A percentile compares a stretch with the other conserved stretches of the same genome.
Evolutionary conservation across 495 filamentous ascomycete species (phyloP).

Genomic region (Pseudevernia furfuracea): DNA sequence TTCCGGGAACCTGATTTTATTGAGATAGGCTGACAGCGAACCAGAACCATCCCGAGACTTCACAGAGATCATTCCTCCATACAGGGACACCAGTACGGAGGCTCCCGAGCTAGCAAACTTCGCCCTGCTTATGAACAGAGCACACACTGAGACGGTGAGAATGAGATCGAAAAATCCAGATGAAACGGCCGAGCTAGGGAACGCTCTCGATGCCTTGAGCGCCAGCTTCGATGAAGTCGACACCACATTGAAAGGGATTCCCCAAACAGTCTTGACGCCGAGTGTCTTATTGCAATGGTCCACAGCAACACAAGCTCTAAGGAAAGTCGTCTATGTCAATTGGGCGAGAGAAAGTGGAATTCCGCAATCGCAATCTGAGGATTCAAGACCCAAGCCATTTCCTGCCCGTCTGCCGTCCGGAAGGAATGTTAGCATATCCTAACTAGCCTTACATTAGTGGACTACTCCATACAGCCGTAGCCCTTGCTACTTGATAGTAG

Average conservation of each 20-base stretch:
- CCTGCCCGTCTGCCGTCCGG: not conserved
- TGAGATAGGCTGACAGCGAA: not conserved
- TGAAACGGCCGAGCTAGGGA: not conserved
- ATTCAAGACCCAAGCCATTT: not conserved
- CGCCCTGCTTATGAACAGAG: not conserved
- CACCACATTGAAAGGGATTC: not conserved
- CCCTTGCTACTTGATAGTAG: not conserved
- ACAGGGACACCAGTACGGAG: not conserved
- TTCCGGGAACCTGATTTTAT: not conserved
- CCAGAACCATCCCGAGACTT: conserved; percentile 1
- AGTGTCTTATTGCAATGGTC: not conserved
- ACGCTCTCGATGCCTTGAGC: not conserved
- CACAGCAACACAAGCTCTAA: not conserved
- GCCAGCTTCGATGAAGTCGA: not conserved
- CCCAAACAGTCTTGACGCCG: not conserved
- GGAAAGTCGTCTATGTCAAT: not conserved
- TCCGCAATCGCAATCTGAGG: not conserved
- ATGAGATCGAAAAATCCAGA: not conserved
- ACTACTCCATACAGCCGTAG: too few species aligned
- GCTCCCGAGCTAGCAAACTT: conserved; percentile 1
- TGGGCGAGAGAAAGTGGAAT: not conserved
- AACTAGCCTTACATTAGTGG: not conserved
- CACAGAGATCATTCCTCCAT: not conserved
- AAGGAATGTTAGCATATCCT: not conserved
- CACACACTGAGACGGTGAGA: not conserved